Conservation (phyloP, 192 early-diverging fungal genomes). For the Gamsiella multidivaricata region DNA sequence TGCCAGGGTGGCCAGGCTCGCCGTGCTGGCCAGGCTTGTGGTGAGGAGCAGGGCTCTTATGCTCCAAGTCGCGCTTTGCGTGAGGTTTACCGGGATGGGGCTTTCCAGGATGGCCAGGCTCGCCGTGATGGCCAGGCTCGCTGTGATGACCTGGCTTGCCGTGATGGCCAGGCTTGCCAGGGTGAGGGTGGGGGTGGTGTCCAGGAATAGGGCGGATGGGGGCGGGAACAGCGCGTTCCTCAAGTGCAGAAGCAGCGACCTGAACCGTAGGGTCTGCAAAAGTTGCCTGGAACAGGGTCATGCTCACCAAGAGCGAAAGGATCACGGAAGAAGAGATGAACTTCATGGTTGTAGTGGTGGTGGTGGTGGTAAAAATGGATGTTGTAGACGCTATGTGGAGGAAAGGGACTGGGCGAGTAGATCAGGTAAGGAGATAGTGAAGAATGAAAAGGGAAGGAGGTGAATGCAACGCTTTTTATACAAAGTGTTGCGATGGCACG, state of each 20-base stretch:
- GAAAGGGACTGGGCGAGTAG: too few species aligned
- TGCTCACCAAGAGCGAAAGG: conserved; percentile 23
- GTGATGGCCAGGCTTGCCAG: neutral
- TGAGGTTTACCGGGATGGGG: neutral
- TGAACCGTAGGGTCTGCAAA: neutral
- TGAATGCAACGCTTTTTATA: too few species aligned
- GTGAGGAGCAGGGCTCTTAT: neutral
- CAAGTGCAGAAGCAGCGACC: neutral
- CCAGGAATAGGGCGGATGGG: neutral
- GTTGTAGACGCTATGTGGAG: too few species aligned
- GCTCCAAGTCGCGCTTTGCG: conserved; percentile 3
- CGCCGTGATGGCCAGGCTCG: neutral
- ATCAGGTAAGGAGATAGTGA: too few species aligned
- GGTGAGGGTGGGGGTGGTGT: neutral
- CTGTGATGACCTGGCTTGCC: neutral
- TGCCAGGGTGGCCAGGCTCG: neutral
- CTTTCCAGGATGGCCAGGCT: neutral
- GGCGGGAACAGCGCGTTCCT: neutral
- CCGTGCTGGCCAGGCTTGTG: neutral
- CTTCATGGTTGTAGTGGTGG: neutral
- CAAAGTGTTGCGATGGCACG: too few species aligned
- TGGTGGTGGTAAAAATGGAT: too few species aligned
- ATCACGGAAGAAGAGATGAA: conserved; percentile 4
- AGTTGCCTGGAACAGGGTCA: conserved; percentile 22
- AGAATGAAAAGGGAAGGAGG: too few species aligned